Percentiles rank a stretch among this genome's conserved stretches.
Evolutionary conservation across 768 basidiomycete genomes (phyloP).

Genomic region (Mycena albidolilacea): DNA sequence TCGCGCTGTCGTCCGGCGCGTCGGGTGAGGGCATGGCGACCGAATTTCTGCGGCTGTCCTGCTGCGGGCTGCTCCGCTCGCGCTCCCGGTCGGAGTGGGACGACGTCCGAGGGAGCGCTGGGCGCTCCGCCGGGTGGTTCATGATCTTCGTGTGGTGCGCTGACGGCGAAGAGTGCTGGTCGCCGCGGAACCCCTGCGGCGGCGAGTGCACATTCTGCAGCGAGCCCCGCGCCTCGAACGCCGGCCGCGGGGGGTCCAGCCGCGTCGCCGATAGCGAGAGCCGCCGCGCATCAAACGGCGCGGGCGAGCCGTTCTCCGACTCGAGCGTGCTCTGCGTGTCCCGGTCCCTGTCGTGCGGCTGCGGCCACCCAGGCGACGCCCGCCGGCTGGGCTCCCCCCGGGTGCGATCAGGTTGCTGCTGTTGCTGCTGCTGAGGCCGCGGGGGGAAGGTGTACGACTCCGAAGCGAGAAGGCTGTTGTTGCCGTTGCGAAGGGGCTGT

Average conservation of each 20-base stretch:
- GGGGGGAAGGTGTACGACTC: constrained; percentile 67
- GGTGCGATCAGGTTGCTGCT: constrained; percentile 48
- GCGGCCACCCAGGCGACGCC: constrained; percentile 60
- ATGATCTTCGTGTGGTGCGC: constrained; percentile 32
- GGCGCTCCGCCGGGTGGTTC: constrained; percentile 40
- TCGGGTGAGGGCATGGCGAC: constrained; percentile 54
- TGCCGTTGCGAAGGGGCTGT: constrained; percentile 56
- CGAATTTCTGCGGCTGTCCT: constrained; percentile 55
- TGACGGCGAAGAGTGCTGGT: constrained; percentile 35
- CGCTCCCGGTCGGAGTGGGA: constrained; percentile 9
- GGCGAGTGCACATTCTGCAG: constrained; percentile 50
- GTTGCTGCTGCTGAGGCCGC: constrained; percentile 20
- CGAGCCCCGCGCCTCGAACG: constrained; percentile 44
- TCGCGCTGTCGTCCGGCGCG: constrained; percentile 44
- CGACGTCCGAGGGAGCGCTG: constrained; percentile 20
- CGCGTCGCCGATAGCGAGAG: constrained; percentile 66
- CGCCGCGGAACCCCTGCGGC: constrained; percentile 51
- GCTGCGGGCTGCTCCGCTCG: constrained; percentile 34
- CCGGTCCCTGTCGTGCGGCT: constrained; percentile 48
- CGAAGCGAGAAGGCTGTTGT: constrained; percentile 44
- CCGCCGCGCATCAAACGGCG: constrained; percentile 65
- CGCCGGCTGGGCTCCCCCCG: constrained; percentile 53
- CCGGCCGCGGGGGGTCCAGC: constrained; percentile 59
- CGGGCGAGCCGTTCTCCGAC: constrained; percentile 61
- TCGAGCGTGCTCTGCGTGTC: constrained; percentile 55